phyloP scores from a whole-genome alignment of 345 rosid species.

The Anastatica hierochuntica region DNA sequence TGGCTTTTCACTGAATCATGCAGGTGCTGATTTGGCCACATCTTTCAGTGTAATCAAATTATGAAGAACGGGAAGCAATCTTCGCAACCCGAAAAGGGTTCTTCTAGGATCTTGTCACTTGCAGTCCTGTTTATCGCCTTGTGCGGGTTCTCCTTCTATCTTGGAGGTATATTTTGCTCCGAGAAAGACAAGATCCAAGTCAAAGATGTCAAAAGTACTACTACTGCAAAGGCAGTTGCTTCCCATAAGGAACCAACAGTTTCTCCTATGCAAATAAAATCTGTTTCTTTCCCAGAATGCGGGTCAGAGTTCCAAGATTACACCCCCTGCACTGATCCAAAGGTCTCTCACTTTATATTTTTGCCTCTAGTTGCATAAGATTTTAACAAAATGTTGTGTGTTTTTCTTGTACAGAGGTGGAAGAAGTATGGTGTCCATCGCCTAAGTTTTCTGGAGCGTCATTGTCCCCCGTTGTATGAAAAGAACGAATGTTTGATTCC shows the following conservation, averaged over 20 bases:
- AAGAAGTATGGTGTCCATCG: constrained; percentile 76
- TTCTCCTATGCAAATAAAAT: constrained; percentile 51
- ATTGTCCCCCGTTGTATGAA: constrained; percentile 79
- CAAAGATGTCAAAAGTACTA: constrained; percentile 25
- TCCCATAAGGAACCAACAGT: constrained; percentile 35
- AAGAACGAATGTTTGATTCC: constrained; percentile 83
- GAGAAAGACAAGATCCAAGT: constrained; percentile 40
- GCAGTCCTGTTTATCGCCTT: constrained; percentile 38
- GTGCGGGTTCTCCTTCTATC: constrained; percentile 86
- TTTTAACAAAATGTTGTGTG: not conserved
- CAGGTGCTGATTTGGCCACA: constrained; percentile 7
- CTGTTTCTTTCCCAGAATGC: constrained; percentile 63
- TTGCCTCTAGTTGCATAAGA: not conserved
- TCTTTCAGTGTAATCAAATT: constrained; percentile 8
- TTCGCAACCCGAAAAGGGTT: constrained; percentile 40
- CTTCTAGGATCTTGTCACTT: constrained; percentile 37
- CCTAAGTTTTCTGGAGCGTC: constrained; percentile 89
- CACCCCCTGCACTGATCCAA: constrained; percentile 98
- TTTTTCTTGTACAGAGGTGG: constrained; percentile 57
- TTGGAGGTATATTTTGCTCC: constrained; percentile 73
- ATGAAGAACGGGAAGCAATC: constrained; percentile 72
- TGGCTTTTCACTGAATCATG: not conserved
- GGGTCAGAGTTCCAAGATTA: constrained; percentile 71
- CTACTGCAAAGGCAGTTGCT: constrained; percentile 32
- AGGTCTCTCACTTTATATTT: constrained; percentile 31